Conservation (phyloP, 2,329 filamentous ascomycete species). For the Talaromyces rugulosus region DNA sequence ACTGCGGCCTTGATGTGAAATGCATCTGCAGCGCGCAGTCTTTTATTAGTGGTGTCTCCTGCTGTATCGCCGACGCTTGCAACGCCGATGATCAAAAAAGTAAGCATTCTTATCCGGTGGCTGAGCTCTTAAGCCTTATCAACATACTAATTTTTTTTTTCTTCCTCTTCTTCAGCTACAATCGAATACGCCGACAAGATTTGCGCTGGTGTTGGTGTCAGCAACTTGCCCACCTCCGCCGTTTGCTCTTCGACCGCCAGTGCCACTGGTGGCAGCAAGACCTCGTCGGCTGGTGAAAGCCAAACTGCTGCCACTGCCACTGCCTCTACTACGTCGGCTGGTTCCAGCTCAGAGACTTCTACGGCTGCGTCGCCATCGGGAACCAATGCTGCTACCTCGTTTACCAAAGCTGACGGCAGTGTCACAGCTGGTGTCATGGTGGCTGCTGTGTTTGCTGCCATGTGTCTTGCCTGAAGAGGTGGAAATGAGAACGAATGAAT, state of each 20-base stretch:
- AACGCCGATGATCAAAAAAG: constrained; percentile 37
- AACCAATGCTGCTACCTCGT: constrained; percentile 18
- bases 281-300: constrained; percentile 12
- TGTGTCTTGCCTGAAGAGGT: constrained; percentile 7
- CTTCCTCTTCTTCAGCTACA: constrained; percentile 23
- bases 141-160: constrained; percentile 1
- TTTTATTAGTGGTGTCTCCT: constrained; percentile 48
- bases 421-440: constrained; percentile 27
- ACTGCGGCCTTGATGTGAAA: constrained; percentile 39
- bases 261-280: constrained; percentile 13
- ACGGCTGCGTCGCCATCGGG: constrained; percentile 23
- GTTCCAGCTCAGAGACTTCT: constrained; percentile 12
- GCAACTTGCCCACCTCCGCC: constrained; percentile 29
- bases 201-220: constrained; percentile 35
- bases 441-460: constrained; percentile 23
- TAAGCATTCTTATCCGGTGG: constrained; percentile 13
- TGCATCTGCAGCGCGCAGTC: constrained; percentile 47
- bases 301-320: constrained; percentile 8
- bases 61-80: constrained; percentile 48
- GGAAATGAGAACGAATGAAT: neutral
- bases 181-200: constrained; percentile 33
- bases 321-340: constrained; percentile 7
- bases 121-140: neutral
- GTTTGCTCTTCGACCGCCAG: constrained; percentile 19
- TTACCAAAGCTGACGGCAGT: constrained; percentile 19